Conservation (phyloP, 2,329 filamentous ascomycete genomes). For the Xylaria digitata region DNA sequence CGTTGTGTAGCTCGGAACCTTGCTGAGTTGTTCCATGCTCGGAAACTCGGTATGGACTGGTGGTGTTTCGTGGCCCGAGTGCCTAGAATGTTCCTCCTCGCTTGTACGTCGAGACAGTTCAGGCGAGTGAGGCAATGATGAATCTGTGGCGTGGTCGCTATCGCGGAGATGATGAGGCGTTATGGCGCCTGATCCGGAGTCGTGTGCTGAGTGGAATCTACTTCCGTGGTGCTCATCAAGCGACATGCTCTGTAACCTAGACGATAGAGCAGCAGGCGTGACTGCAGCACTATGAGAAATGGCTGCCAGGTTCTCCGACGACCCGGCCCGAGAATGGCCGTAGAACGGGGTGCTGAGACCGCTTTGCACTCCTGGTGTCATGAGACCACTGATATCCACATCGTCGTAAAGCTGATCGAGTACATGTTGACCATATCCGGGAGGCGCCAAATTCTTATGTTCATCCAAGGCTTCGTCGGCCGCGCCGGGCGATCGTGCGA, state of each 20-base stretch:
- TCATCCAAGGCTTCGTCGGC: conserved; percentile 56
- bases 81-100: conserved; percentile 55
- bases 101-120: conserved; percentile 65
- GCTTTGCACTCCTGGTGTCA: conserved; percentile 71
- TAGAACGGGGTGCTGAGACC: conserved; percentile 85
- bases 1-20: conserved; percentile 82
- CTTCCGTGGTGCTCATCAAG: conserved; percentile 60
- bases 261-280: conserved; percentile 68
- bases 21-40: conserved; percentile 73
- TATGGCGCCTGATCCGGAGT: conserved; percentile 57
- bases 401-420: conserved; percentile 93
- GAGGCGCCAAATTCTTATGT: conserved; percentile 76
- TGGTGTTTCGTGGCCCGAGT: conserved; percentile 64
- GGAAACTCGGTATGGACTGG: conserved; percentile 63
- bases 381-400: conserved; percentile 82
- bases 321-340: conserved; percentile 77
- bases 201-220: conserved; percentile 58
- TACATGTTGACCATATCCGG: conserved; percentile 88
- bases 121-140: conserved; percentile 58
- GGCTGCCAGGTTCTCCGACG: conserved; percentile 80
- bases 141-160: conserved; percentile 51
- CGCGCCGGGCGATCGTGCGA: conserved; percentile 67
- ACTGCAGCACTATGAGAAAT: conserved; percentile 61
- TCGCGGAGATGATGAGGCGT: conserved; percentile 55
- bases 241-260: conserved; percentile 76